Percentiles rank a stretch among this genome's conserved stretches.
Conservation (phyloP, 345 rosid genomes). For the Citrus maxima region DNA sequence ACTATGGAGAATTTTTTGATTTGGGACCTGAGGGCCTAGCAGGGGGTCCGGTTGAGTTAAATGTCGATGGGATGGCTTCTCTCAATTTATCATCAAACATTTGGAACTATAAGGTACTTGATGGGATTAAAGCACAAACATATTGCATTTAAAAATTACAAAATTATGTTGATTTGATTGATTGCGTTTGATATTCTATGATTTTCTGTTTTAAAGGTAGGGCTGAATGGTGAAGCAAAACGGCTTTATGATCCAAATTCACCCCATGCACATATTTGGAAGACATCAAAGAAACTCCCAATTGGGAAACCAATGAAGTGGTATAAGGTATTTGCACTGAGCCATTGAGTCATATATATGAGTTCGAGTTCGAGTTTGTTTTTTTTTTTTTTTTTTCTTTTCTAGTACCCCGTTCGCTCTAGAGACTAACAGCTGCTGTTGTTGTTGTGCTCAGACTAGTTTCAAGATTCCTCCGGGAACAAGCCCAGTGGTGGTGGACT, state of each 20-base stretch:
- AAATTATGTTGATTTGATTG: not conserved
- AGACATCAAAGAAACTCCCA: not conserved
- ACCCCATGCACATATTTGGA: not conserved
- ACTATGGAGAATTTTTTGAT: constrained; percentile 35
- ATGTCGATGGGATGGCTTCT: not conserved
- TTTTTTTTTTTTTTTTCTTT: too few relatives aligned
- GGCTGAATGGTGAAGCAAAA: constrained; percentile 29
- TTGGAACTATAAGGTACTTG: constrained; percentile 22
- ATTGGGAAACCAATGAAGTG: constrained; percentile 34
- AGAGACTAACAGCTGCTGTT: not conserved
- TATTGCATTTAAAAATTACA: too few relatives aligned
- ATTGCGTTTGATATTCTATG: not conserved
- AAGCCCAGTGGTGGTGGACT: constrained; percentile 39
- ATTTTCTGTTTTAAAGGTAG: not conserved
- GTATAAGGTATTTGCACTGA: constrained; percentile 30
- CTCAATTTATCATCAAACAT: constrained; percentile 13
- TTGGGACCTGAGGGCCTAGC: constrained; percentile 16
- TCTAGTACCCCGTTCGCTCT: too few relatives aligned
- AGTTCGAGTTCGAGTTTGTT: too few relatives aligned
- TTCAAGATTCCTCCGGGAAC: constrained; percentile 36
- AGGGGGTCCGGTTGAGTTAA: constrained; percentile 30
- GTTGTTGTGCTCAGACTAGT: constrained; percentile 18
- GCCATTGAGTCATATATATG: too few relatives aligned
- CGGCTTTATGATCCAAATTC: constrained; percentile 10
- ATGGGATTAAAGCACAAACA: not conserved